These are phyloP conservation scores for Phalaenopsis hybrid DNA, from an alignment of 116 monocot genomes.

Conservation along the genomic window DNA sequence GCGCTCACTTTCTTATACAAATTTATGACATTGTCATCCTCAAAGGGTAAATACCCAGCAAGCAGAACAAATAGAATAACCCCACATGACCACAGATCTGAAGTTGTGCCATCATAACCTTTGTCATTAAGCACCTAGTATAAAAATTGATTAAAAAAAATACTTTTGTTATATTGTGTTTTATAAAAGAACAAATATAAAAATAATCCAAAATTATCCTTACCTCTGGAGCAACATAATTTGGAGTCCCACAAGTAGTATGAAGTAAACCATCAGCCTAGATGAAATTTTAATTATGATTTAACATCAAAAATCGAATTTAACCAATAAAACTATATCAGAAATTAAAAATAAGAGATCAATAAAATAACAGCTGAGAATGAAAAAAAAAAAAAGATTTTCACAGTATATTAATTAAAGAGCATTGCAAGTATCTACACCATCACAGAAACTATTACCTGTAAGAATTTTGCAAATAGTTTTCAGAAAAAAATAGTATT, in stretches of 20 bases:
- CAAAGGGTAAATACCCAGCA: slow-evolving; percentile 67
- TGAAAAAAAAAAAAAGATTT: no score
- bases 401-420: no score
- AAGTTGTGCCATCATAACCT: slow-evolving; percentile 64
- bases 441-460: no score
- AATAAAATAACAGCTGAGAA: not conserved
- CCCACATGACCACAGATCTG: slow-evolving; percentile 70
- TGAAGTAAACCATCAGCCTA: slow-evolving; percentile 57
- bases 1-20: slow-evolving; percentile 58
- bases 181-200: not conserved
- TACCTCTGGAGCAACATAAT: slow-evolving; percentile 63
- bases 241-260: slow-evolving; percentile 63
- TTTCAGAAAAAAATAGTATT: no score
- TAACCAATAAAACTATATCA: not conserved
- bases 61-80: slow-evolving; percentile 60
- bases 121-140: slow-evolving; percentile 49
- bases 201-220: not conserved
- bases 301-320: not conserved
- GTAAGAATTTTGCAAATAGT: no score
- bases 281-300: not conserved
- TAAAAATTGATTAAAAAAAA: not conserved
- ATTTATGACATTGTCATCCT: slow-evolving; percentile 47
- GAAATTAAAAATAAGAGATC: not conserved
- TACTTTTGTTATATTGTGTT: not conserved
- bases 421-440: no score